phyloP scores from a whole-genome alignment of 148 eudicot species.

The Arbutus unedo region DNA sequence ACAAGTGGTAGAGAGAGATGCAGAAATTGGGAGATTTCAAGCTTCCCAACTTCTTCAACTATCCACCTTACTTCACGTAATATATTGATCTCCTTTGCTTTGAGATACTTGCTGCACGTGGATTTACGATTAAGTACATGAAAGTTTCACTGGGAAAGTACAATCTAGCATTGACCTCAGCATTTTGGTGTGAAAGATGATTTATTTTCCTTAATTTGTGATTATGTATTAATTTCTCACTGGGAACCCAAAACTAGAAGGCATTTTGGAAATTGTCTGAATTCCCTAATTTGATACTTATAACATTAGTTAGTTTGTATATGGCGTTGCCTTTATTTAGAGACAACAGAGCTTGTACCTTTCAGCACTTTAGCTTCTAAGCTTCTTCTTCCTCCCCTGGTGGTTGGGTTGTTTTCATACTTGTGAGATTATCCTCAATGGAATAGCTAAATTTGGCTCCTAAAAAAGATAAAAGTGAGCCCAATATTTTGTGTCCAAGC shows the following conservation, averaged over 20 bases:
- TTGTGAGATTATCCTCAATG: not conserved
- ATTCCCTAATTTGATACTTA: not conserved
- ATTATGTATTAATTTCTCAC: not conserved
- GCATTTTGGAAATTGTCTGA: not conserved
- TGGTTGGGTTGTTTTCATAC: conserved; percentile 1
- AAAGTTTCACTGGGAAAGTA: not conserved
- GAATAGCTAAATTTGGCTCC: not conserved
- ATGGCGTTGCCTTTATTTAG: not conserved
- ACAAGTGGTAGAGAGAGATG: conserved; percentile 33
- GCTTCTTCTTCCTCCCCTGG: not conserved
- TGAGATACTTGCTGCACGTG: not conserved
- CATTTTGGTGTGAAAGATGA: not conserved
- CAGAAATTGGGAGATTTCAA: conserved; percentile 87
- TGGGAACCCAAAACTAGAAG: not conserved
- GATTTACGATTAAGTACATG: not conserved
- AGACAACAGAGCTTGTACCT: not conserved
- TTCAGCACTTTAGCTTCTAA: not conserved
- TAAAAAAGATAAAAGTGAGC: not conserved
- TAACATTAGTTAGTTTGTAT: not conserved
- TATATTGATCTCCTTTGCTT: conserved; percentile 7
- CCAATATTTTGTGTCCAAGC: not conserved
- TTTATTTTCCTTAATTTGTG: not conserved
- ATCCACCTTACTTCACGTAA: conserved; percentile 98
- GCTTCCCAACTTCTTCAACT: conserved; percentile 92
- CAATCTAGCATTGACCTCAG: not conserved